A percentile compares a stretch with the other conserved stretches of the same genome.
Conservation (phyloP, 139 green algal species). For the Tetratostichococcus sp. region DNA sequence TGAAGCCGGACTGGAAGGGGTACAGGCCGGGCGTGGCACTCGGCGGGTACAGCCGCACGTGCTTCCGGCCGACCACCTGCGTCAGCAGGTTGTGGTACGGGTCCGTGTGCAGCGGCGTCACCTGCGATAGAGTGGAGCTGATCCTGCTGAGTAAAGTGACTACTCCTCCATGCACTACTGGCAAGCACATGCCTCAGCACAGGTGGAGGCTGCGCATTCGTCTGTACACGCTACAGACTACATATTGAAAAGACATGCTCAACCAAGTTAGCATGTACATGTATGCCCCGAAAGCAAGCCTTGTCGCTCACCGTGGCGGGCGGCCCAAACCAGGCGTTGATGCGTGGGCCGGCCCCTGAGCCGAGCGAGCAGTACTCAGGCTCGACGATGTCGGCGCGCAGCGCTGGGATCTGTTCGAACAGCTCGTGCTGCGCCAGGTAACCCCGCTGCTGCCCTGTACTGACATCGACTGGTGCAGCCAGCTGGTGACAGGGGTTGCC, state of each 20-base stretch:
- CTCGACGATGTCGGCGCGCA: constrained; percentile 68
- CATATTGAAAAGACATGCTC: neutral
- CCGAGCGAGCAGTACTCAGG: constrained; percentile 82
- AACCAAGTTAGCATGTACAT: no score
- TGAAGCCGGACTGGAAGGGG: constrained; percentile 47
- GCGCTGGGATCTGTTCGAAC: constrained; percentile 85
- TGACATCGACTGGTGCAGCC: neutral
- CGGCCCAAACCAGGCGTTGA: constrained; percentile 93
- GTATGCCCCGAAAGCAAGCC: no score
- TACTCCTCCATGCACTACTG: no score
- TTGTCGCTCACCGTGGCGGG: constrained; percentile 73
- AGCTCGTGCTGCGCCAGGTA: constrained; percentile 93
- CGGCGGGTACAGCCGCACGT: constrained; percentile 83
- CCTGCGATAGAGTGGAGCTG: constrained; percentile 29
- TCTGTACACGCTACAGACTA: no score
- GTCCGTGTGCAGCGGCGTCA: constrained; percentile 88
- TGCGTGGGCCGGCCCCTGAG: constrained; percentile 35
- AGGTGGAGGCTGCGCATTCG: no score
- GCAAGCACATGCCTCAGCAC: no score
- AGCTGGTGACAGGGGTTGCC: no score
- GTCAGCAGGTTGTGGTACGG: constrained; percentile 87
- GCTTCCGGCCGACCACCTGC: constrained; percentile 89
- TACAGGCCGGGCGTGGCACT: constrained; percentile 41
- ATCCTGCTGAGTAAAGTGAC: no score
- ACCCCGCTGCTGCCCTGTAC: constrained; percentile 9